A percentile compares a stretch with the other conserved stretches of the same genome.
Conservation (phyloP, 176 grass and related monocot species). For the Microstegium vimineum region DNA sequence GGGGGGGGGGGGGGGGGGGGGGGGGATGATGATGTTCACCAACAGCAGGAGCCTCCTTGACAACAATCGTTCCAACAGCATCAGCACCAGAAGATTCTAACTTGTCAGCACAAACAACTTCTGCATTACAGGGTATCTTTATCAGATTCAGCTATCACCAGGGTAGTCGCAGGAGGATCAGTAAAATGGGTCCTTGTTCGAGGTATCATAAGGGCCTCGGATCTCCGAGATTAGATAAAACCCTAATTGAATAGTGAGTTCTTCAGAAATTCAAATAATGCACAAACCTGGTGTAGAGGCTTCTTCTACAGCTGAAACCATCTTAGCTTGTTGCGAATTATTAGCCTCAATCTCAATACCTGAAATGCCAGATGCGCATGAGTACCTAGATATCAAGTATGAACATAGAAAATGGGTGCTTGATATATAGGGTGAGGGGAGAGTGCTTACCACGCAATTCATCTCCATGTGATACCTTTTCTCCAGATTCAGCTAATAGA, state of each 20-base stretch:
- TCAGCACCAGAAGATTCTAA: constrained; percentile 14
- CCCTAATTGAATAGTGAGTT: not conserved
- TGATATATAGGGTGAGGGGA: not conserved
- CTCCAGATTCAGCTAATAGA: constrained; percentile 9
- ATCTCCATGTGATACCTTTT: constrained; percentile 8
- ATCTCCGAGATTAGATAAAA: constrained; percentile 3
- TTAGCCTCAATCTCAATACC: constrained; percentile 21
- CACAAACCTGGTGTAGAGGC: constrained; percentile 26
- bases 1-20: no score
- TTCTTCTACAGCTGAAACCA: constrained; percentile 7
- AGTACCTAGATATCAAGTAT: not conserved
- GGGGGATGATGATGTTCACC: not conserved
- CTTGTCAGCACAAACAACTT: constrained; percentile 14
- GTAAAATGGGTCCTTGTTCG: constrained; percentile 11
- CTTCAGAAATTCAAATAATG: not conserved
- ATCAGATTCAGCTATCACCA: constrained; percentile 4
- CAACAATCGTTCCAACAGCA: not conserved
- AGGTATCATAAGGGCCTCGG: constrained; percentile 13
- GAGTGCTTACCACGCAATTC: not conserved
- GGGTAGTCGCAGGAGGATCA: constrained; percentile 14
- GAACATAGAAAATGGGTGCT: not conserved
- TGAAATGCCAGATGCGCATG: constrained; percentile 23
- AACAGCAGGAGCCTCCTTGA: not conserved
- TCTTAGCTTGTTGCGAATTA: not conserved
- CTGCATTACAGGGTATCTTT: not conserved